Base-by-base conservation (phyloP, 2,329 filamentous ascomycete species). In the Ceratocystis cacaofunesta region DNA sequence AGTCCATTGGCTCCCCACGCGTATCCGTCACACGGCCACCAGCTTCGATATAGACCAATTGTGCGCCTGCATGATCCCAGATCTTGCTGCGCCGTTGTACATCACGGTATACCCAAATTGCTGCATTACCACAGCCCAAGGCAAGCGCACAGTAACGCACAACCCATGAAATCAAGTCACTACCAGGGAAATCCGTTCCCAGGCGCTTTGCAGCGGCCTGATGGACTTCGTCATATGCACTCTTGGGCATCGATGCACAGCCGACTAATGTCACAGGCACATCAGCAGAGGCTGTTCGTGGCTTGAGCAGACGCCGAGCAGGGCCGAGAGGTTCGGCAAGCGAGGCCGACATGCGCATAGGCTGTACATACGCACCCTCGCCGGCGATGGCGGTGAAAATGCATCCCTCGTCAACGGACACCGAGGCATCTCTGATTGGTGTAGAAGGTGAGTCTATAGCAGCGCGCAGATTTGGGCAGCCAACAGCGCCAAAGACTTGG, bases 11-110 rank as follows among this genome's bases (percentile, higher is more conserved):
- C 66, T 74, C 75, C 0, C 82, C 82, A 60, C 79, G 74, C 0
- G 83, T 75, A 68, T 85, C 82, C 0, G 81, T 83, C 62, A 85
- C 75, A 66, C 74, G 76, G 1, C 82, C 82, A 0, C 82, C 82
- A 1, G 79, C 75, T 70, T 85, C 82, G 67, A 82, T 78, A 55
- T 82, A 84, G 6, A 85, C 70, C 41, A 85, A 70, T 79, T 84
- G 83, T 0, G 81, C 82, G 1, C 82, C 82, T 0, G 82, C 81
- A 65, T 85, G 82, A 68, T 85, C 82, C 82, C 82, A 85, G 0
- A 81, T 75, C 72, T 85, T 84, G 8, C 77, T 82, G 10, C 74
- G 74, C 0, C 81, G 74, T 28, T 77, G 75, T 22, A 75, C 73
- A 25, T 73, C 72, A 68, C 77, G 78, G 73, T 84, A 85, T 8